These are phyloP conservation scores for Trichaptum fuscoviolaceum DNA, from an alignment of 768 basidiomycete genomes.

Conservation along the genomic window DNA sequence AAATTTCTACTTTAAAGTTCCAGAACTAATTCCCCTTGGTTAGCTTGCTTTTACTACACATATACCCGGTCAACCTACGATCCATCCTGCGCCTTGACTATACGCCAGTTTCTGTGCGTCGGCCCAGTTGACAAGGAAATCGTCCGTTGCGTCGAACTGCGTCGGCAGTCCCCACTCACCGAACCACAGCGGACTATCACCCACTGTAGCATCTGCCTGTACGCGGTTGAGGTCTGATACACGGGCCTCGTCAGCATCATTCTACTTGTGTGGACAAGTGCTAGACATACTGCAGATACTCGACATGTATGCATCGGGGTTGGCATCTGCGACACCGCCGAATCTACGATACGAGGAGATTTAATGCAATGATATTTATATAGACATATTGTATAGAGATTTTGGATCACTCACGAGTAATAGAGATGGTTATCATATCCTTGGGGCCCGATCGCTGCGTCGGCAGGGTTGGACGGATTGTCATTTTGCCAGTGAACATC, in stretches of 20 bases:
- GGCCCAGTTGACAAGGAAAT: conserved; percentile 62
- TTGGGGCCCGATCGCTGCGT: conserved; percentile 64
- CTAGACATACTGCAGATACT: conserved; percentile 60
- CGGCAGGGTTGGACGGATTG: conserved; percentile 64
- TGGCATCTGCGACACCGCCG: conserved; percentile 67
- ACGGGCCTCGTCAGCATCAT: background rate
- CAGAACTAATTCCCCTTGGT: conserved; percentile 40
- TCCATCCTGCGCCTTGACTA: conserved; percentile 57
- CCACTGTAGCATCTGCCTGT: conserved; percentile 37
- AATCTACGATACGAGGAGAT: background rate
- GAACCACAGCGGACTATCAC: conserved; percentile 47
- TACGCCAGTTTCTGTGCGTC: conserved; percentile 72
- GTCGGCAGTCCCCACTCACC: conserved; percentile 63
- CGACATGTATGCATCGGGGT: conserved; percentile 56
- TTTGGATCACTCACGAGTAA: conserved; percentile 47
- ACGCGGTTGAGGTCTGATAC: conserved; percentile 54
- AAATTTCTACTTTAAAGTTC: conserved; percentile 72
- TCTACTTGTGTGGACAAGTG: background rate
- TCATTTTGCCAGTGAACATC: conserved; percentile 74
- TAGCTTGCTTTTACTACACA: background rate
- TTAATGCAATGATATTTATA: conserved; percentile 3
- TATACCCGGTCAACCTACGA: conserved; percentile 37
- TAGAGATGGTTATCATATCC: conserved; percentile 78
- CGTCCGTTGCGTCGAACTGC: conserved; percentile 56
- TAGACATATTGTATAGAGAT: background rate